Evolutionary conservation across 2,329 filamentous ascomycete species (phyloP).

Genomic region (Fusarium citri): DNA sequence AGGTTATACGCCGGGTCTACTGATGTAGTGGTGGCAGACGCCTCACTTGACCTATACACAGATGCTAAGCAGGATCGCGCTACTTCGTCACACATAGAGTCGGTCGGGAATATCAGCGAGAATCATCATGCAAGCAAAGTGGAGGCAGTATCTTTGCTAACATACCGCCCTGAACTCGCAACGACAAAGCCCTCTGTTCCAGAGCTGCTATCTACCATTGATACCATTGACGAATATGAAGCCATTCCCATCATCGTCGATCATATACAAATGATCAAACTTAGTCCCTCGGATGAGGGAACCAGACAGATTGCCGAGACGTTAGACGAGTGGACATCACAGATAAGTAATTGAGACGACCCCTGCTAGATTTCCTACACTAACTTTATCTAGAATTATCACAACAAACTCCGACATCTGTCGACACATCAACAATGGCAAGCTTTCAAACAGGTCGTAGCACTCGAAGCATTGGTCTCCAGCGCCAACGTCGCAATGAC

Average conservation of each 20-base stretch:
- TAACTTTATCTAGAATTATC: not conserved
- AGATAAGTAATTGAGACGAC: not conserved
- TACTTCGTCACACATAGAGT: not conserved
- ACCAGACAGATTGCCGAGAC: not conserved
- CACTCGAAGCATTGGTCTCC: not conserved
- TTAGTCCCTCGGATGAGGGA: not conserved
- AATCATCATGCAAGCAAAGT: not conserved
- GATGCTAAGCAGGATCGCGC: not conserved
- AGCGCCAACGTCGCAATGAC: not conserved
- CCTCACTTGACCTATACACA: not conserved
- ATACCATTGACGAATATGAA: not conserved
- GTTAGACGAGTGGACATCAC: not conserved
- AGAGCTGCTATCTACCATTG: not conserved
- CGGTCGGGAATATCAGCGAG: not conserved
- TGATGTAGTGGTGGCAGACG: not conserved
- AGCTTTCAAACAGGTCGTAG: not conserved
- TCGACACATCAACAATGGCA: too few species aligned
- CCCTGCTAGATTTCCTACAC: not conserved
- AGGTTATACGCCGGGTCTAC: not conserved
- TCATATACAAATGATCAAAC: not conserved
- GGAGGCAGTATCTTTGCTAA: not conserved
- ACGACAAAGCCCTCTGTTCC: not conserved
- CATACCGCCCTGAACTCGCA: not conserved
- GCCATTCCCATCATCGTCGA: not conserved
- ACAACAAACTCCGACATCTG: not conserved